These are phyloP conservation scores for Phyllosticta paracitricarpa DNA, from an alignment of 2,329 filamentous ascomycete genomes.

Conservation along the genomic window DNA sequence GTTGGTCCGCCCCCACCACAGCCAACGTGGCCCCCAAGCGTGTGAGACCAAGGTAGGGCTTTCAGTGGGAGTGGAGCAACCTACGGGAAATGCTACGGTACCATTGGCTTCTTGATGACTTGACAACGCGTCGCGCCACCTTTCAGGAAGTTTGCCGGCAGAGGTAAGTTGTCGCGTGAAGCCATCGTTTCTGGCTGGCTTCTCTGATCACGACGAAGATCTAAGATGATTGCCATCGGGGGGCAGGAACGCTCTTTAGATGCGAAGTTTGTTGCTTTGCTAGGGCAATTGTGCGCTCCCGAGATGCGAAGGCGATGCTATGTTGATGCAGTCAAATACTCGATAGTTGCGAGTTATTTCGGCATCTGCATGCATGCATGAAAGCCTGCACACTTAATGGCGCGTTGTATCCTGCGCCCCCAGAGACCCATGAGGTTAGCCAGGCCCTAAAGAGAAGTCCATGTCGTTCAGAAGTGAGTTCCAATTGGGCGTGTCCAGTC, in stretches of 20 bases:
- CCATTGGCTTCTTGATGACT: not conserved
- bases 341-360: not conserved
- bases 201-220: too few species aligned
- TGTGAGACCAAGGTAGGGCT: not conserved
- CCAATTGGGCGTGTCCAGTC: not conserved
- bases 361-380: not conserved
- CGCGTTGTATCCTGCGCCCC: not conserved
- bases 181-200: too few species aligned
- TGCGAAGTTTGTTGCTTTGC: not conserved
- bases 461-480: not conserved
- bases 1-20: not conserved
- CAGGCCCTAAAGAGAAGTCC: not conserved
- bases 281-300: too few species aligned
- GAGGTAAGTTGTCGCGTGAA: too few species aligned
- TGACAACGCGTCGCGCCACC: not conserved
- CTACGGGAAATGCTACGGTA: not conserved
- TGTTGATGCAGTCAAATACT: not conserved
- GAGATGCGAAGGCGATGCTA: too few species aligned
- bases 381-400: not conserved
- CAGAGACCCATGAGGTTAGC: not conserved
- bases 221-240: too few species aligned
- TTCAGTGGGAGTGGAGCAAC: not conserved
- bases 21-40: not conserved
- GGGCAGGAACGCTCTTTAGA: too few species aligned
- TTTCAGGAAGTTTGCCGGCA: not conserved